Percentiles rank a stretch among this genome's conserved stretches.
phyloP scores from a whole-genome alignment of 2,329 filamentous ascomycete species.

The Paecilomyces variotii region DNA sequence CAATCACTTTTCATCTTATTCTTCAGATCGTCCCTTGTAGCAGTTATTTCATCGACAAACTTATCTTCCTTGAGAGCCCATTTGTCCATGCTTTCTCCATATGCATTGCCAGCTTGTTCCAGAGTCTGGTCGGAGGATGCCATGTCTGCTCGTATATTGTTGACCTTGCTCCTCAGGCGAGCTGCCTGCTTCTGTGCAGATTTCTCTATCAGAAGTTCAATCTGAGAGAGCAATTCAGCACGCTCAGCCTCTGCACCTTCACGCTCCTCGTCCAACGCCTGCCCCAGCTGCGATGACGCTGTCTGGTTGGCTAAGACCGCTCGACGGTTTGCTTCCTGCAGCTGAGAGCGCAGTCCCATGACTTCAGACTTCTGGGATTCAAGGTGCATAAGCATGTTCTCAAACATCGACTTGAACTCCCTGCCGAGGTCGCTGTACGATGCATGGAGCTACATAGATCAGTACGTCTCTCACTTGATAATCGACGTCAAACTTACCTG shows the following conservation, averaged over 20 bases:
- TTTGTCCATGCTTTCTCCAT: slow-evolving; percentile 62
- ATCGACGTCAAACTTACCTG: slow-evolving; percentile 37
- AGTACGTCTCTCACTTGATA: slow-evolving; percentile 4
- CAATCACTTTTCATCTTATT: slow-evolving; percentile 79
- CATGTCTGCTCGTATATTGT: slow-evolving; percentile 57
- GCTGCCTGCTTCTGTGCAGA: slow-evolving; percentile 67
- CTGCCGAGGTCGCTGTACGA: slow-evolving; percentile 78
- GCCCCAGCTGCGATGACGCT: slow-evolving; percentile 59
- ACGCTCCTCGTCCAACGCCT: slow-evolving; percentile 68
- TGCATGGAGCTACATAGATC: slow-evolving; percentile 55
- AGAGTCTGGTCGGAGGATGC: slow-evolving; percentile 56
- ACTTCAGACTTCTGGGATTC: slow-evolving; percentile 70
- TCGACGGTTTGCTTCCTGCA: slow-evolving; percentile 60
- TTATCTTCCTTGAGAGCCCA: slow-evolving; percentile 65
- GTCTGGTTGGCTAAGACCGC: slow-evolving; percentile 61
- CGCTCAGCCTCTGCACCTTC: slow-evolving; percentile 65
- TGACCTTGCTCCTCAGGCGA: slow-evolving; percentile 58
- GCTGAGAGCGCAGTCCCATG: slow-evolving; percentile 61
- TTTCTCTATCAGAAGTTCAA: slow-evolving; percentile 65
- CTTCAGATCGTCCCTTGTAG: slow-evolving; percentile 71
- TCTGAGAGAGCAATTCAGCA: slow-evolving; percentile 64
- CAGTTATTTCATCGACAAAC: slow-evolving; percentile 62
- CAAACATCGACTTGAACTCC: slow-evolving; percentile 80
- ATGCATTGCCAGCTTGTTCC: slow-evolving; percentile 56
- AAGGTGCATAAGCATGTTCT: slow-evolving; percentile 68